These are phyloP conservation scores for Eutrema heterophyllum DNA, from an alignment of 345 rosid genomes.

Conservation along the genomic window DNA sequence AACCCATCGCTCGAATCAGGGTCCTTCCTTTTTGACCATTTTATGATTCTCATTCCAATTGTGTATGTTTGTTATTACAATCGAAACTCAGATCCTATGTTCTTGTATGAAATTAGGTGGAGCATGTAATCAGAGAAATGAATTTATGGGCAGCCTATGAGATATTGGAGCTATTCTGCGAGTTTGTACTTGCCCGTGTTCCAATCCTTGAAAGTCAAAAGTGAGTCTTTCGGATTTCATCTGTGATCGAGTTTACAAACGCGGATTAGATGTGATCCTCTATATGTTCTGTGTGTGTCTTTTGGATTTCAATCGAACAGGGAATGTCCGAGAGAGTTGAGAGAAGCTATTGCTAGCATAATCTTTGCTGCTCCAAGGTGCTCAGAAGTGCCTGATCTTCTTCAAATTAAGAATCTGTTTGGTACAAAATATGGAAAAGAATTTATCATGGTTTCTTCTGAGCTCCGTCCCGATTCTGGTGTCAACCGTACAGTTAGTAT, in stretches of 20 bases:
- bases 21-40: conserved; percentile 27
- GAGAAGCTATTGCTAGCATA: conserved; percentile 87
- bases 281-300: neutral
- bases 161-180: conserved; percentile 84
- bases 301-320: conserved; percentile 33
- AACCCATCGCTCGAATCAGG: conserved; percentile 91
- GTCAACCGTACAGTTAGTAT: conserved; percentile 84
- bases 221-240: conserved; percentile 36
- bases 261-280: neutral
- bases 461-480: conserved; percentile 90
- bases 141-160: conserved; percentile 82
- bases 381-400: conserved; percentile 85
- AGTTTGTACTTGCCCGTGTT: conserved; percentile 82
- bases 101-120: conserved; percentile 52
- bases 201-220: conserved; percentile 78
- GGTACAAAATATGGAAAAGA: conserved; percentile 87
- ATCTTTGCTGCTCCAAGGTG: conserved; percentile 96
- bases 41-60: neutral
- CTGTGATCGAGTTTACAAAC: neutral
- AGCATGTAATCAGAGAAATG: conserved; percentile 87
- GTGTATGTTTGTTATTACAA: neutral
- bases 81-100: neutral
- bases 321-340: conserved; percentile 86
- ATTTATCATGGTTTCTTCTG: conserved; percentile 62
- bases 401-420: conserved; percentile 76